These are phyloP conservation scores for Medicago truncatula DNA, from an alignment of 306 rosid genomes.

Conservation along the genomic window DNA sequence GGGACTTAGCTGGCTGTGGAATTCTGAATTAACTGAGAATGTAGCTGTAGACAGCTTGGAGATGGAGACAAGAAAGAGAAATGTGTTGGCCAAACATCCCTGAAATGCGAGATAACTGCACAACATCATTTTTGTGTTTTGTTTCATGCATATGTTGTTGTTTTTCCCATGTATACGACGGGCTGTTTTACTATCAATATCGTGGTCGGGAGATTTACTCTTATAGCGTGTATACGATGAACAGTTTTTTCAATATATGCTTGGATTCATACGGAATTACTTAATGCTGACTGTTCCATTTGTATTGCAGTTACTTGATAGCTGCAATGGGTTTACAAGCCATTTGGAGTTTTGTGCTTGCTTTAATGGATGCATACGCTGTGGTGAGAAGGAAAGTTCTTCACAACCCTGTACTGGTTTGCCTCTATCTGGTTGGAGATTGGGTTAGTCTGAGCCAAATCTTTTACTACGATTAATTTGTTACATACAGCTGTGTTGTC, in stretches of 20 bases:
- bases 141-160: neutral
- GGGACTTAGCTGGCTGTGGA: too few relatives aligned
- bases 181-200: neutral
- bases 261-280: neutral
- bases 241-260: neutral
- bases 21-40: too few relatives aligned
- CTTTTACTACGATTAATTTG: conserved; percentile 3
- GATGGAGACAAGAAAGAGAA: too few relatives aligned
- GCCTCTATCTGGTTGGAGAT: conserved; percentile 86
- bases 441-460: conserved; percentile 69
- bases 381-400: conserved; percentile 71
- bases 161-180: conserved; percentile 2
- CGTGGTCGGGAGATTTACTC: neutral
- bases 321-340: conserved; percentile 87
- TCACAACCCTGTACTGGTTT: conserved; percentile 65
- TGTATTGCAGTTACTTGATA: conserved; percentile 71
- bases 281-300: conserved; percentile 13
- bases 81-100: neutral
- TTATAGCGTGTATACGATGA: neutral
- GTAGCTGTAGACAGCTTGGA: too few relatives aligned
- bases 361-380: conserved; percentile 72
- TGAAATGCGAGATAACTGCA: conserved; percentile 1
- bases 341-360: conserved; percentile 80
- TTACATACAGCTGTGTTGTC: neutral
- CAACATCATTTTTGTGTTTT: conserved; percentile 3